Base-by-base conservation (phyloP, 78 protist species). In the Dictyostelium discoideum region DNA sequence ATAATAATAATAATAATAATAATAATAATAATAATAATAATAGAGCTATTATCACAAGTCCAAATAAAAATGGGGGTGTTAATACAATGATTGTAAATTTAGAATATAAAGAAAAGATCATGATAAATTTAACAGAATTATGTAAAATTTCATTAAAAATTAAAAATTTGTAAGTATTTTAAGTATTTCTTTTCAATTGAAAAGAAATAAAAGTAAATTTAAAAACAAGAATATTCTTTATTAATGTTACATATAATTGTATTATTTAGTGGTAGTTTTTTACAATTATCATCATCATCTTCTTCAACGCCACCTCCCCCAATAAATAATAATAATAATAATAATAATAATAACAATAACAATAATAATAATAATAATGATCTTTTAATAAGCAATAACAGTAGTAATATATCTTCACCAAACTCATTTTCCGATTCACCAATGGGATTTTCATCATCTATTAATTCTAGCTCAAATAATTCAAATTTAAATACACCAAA, bases 101-200 rank as follows among this genome's bases (percentile, higher is more conserved):
- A 60, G 76, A 73, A 73, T 32, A 73, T 73, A 73, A 73, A 83
- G 87, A 83, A 32, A 83, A 83, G 67, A 39, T 90, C 5, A 72
- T 90, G 29, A 82, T 90, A 5, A 90, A 90, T 50, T 69, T 90
- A 40, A n/a, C 54, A 16, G 94, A 90, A 54, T 32, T 90, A 22
- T 72, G 63, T 46, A 90, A 90, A 73, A 44, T 90, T 7, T 90
- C 94, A 37, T 22, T 77, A 11, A 44, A 54, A 20, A 80, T 48
- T 29, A 46, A 29, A 50, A 50, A 32, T 42, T 86, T 83, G 85
- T 77, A 60, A 57, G 85, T 81, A 57, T 50, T 44, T 26, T 22
- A n/a, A n/a, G n/a, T n/a, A n/a, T n/a, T 24, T 3, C 3, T n/a
- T 67, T n/a, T n/a, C 24, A n/a, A 24, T 22, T 63, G 4, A 44